Evolutionary conservation across 495 filamentous ascomycete genomes (phyloP), one percentile per base, ranked within the genome.

Genomic region (Bryoglossum gracile): DNA sequence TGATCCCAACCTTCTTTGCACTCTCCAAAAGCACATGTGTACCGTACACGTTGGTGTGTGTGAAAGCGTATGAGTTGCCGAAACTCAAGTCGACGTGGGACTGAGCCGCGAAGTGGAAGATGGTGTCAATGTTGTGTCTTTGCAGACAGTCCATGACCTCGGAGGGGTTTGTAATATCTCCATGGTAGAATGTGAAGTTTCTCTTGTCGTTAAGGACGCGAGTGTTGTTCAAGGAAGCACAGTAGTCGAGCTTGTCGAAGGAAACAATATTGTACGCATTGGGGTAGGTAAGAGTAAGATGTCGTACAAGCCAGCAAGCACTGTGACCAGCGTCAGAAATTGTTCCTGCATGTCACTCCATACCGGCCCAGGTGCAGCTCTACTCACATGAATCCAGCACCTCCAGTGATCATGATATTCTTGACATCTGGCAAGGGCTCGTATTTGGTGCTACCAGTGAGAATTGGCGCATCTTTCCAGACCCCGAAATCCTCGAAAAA

Each of bases 241-340:
- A 83, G 64, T 84, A 82, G 58, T 87, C 83, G 36, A 89, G 69
- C 63, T 86, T 87, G 65, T 89, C 84, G 54, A 87, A 85, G 13
- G 80, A 86, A 32, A 89, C 63, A 48, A 87, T 74, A 48, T 81
- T 83, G 69, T 89, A 89, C 58, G 74, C 70, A 37, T 80, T 57
- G 0, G 78, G 71, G 54, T 87, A 87, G 10, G 76, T 80, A 35
- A 82, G 61, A 16, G 75, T 74, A 47, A 87, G 68, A 62, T 87
- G 83, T 36, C 83, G 78, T 39, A 82, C 80, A 21, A 89, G 67
- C 84, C 84, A 87, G 61, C 78, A 84, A 39, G 81, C 83, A 53
- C 76, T 80, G 32, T 57, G 34, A 22, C 17, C 13, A 46, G n/a
- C n/a, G n/a, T 50, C 26, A 57, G 43, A 35, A 28, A 10, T 37